These are phyloP conservation scores for Exophiala calicioides DNA, from an alignment of 2,329 filamentous ascomycete genomes.

Conservation along the genomic window DNA sequence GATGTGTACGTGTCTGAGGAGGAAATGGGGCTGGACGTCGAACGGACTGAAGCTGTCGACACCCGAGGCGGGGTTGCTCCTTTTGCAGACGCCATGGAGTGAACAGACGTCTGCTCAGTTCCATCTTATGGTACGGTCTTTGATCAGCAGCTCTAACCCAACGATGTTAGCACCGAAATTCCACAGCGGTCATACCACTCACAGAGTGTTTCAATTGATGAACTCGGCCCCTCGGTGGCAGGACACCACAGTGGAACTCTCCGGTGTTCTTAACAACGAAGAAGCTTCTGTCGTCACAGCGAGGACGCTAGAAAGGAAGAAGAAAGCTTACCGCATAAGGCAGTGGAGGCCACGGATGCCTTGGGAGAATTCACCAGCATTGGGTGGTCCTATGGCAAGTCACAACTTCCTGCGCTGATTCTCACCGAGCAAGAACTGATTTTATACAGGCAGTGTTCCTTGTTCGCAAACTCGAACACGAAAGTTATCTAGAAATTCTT, in stretches of 20 bases:
- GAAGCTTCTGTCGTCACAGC: too few relatives aligned
- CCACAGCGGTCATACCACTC: too few relatives aligned
- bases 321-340: too few relatives aligned
- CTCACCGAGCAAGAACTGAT: slow-evolving; percentile 6
- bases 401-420: slow-evolving; percentile 2
- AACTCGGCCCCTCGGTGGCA: too few relatives aligned
- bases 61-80: slow-evolving; percentile 24
- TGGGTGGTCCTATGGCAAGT: slow-evolving; percentile 6
- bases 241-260: too few relatives aligned
- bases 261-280: too few relatives aligned
- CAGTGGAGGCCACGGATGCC: neutral
- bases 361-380: neutral
- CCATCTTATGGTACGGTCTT: neutral
- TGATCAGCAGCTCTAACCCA: neutral
- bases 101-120: neutral
- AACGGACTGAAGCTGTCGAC: neutral
- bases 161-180: neutral
- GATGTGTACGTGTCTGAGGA: slow-evolving; percentile 35
- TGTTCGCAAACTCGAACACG: slow-evolving; percentile 1
- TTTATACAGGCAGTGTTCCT: slow-evolving; percentile 2
- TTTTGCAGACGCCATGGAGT: slow-evolving; percentile 16
- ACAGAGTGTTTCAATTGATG: too few relatives aligned
- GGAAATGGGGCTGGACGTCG: slow-evolving; percentile 26
- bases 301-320: too few relatives aligned
- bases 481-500: neutral